phyloP scores from a whole-genome alignment of 345 rosid genomes.

The Arabidopsis arenosa region DNA sequence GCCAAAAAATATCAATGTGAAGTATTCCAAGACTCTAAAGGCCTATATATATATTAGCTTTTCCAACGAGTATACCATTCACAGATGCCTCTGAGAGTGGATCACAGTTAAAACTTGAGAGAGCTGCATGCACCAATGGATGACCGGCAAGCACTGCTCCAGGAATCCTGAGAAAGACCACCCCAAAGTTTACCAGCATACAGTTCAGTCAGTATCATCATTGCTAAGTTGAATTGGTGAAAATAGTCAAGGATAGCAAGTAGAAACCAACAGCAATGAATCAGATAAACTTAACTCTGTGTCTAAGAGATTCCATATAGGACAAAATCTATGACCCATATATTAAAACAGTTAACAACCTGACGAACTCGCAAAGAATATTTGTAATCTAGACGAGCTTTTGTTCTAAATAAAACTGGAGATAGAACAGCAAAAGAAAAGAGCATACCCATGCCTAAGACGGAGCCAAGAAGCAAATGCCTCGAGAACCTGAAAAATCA shows the following conservation, averaged over 20 bases:
- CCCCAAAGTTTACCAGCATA: conserved; percentile 24
- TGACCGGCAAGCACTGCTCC: conserved; percentile 87
- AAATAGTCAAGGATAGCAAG: conserved; percentile 12
- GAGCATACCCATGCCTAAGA: conserved; percentile 78
- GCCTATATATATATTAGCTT: conserved; percentile 10
- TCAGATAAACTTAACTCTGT: conserved; percentile 20
- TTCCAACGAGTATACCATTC: conserved; percentile 67
- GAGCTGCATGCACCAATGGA: conserved; percentile 87
- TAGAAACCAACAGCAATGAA: conserved; percentile 20
- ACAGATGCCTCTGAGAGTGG: conserved; percentile 96
- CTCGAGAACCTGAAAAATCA: conserved; percentile 84
- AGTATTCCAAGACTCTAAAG: conserved; percentile 12
- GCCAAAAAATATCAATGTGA: conserved; percentile 15
- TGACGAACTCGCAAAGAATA: conserved; percentile 16
- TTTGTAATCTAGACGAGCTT: conserved; percentile 20
- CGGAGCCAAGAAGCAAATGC: conserved; percentile 99
- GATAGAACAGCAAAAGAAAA: conserved; percentile 28
- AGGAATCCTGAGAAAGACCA: conserved; percentile 68
- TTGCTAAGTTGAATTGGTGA: conserved; percentile 20
- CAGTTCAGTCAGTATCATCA: conserved; percentile 15
- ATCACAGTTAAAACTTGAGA: conserved; percentile 85
- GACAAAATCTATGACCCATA: conserved; percentile 17
- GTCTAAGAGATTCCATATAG: conserved; percentile 12
- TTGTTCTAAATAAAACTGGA: conserved; percentile 4
- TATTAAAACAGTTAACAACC: not conserved